phyloP scores from a whole-genome alignment of 2,329 filamentous ascomycete genomes.

The Pestalotiopsis sp. region DNA sequence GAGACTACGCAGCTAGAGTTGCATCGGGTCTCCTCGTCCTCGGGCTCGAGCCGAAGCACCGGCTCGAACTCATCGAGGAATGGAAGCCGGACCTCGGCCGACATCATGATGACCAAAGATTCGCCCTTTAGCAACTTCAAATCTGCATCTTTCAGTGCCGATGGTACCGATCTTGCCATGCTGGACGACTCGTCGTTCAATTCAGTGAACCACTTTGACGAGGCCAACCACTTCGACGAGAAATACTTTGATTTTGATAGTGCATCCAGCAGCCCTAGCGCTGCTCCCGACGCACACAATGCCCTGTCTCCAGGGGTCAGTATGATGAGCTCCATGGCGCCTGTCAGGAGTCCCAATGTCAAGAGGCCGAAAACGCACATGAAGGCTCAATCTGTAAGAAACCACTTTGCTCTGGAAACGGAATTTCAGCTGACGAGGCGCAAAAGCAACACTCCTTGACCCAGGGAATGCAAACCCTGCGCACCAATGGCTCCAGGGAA shows the following conservation, averaged over 20 bases:
- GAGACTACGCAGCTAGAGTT: slow-evolving; percentile 20
- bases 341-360: slow-evolving; percentile 23
- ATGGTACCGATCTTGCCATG: slow-evolving; percentile 23
- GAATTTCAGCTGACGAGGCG: slow-evolving; percentile 20
- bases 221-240: slow-evolving; percentile 37
- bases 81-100: slow-evolving; percentile 27
- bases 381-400: slow-evolving; percentile 30
- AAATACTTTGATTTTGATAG: slow-evolving; percentile 62
- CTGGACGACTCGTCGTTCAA: slow-evolving; percentile 25
- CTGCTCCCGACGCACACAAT: slow-evolving; percentile 25
- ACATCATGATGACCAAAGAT: slow-evolving; percentile 29
- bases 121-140: slow-evolving; percentile 13
- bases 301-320: slow-evolving; percentile 20
- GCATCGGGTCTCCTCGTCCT: slow-evolving; percentile 34
- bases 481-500: slow-evolving; percentile 52
- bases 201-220: slow-evolving; percentile 17
- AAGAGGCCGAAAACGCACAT: slow-evolving; percentile 32
- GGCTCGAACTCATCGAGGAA: slow-evolving; percentile 30
- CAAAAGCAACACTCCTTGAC: slow-evolving; percentile 55
- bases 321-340: slow-evolving; percentile 15
- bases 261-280: slow-evolving; percentile 59
- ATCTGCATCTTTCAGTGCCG: slow-evolving; percentile 1
- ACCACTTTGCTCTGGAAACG: not conserved
- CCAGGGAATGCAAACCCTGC: slow-evolving; percentile 53
- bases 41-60: slow-evolving; percentile 31